Percentiles rank a stretch among this genome's conserved stretches.
These are phyloP conservation scores for Sphaerulina vaccinii DNA, from an alignment of 2,329 filamentous ascomycete species.

Conservation along the genomic window DNA sequence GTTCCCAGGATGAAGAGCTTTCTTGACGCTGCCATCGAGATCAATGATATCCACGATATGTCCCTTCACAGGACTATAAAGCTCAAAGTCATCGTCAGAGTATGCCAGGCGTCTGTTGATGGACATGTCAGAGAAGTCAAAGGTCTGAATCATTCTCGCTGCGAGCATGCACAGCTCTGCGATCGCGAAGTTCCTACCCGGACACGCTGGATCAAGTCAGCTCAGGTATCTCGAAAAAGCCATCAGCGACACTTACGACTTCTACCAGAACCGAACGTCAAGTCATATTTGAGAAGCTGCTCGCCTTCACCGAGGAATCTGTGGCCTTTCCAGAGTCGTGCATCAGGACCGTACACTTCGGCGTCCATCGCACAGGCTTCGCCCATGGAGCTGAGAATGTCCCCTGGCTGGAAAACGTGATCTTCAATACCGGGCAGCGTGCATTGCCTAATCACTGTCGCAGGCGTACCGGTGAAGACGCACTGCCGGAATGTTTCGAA, in stretches of 20 bases:
- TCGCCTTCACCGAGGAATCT: constrained; percentile 12
- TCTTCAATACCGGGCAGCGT: constrained; percentile 12
- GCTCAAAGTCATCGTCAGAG: constrained; percentile 6
- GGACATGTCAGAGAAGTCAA: constrained; percentile 7
- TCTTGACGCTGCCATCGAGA: constrained; percentile 4
- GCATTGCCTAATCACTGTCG: constrained; percentile 10
- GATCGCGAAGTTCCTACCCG: constrained; percentile 13
- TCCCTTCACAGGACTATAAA: neutral
- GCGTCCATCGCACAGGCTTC: constrained; percentile 14
- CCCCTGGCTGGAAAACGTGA: constrained; percentile 11
- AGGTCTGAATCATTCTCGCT: constrained; percentile 7
- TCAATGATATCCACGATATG: constrained; percentile 2
- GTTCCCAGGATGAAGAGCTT: constrained; percentile 5
- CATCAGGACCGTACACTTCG: constrained; percentile 8
- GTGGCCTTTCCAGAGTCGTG: constrained; percentile 13
- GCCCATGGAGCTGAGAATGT: constrained; percentile 7
- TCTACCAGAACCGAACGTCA: constrained; percentile 12
- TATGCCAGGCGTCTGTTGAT: neutral
- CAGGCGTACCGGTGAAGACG: constrained; percentile 15
- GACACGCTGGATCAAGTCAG: constrained; percentile 4
- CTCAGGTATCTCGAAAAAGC: neutral
- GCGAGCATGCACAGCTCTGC: constrained; percentile 13
- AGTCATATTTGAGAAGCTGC: constrained; percentile 9
- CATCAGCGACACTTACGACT: constrained; percentile 5
- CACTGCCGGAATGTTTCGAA: constrained; percentile 14